Evolutionary conservation across 257 asterid species (phyloP).

Genomic region (Penstemon eatonii): DNA sequence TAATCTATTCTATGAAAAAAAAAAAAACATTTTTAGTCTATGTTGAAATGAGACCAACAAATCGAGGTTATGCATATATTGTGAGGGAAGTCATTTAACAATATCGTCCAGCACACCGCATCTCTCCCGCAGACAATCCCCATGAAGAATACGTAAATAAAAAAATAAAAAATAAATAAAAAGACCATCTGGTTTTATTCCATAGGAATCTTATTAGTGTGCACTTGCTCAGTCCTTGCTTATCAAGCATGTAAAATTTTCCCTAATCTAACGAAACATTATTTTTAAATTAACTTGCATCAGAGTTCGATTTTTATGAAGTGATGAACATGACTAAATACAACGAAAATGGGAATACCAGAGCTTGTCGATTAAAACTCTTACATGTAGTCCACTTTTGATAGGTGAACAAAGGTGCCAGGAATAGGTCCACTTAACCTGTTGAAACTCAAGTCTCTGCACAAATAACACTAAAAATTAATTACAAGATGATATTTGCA

Average conservation of each 20-base stretch:
- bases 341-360: not conserved
- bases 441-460: conserved; percentile 82
- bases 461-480: not conserved
- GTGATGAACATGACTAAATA: not conserved
- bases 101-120: not conserved
- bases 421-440: conserved; percentile 64
- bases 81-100: not conserved
- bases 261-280: not conserved
- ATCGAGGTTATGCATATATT: not conserved
- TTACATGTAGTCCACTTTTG: conserved; percentile 46
- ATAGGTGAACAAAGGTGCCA: conserved; percentile 24
- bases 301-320: not conserved
- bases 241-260: not conserved
- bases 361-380: conserved; percentile 20
- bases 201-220: not conserved
- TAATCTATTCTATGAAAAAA: not conserved
- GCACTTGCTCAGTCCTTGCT: not conserved
- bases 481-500: not conserved
- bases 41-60: conserved; percentile 1
- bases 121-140: too few relatives aligned
- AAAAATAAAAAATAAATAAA: too few relatives aligned
- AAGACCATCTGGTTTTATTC: not conserved
- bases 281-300: not conserved
- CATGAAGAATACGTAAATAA: too few relatives aligned
- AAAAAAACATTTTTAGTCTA: not conserved